Conservation (phyloP, 2,329 filamentous ascomycete species). For the Bipolaris sorokiniana region DNA sequence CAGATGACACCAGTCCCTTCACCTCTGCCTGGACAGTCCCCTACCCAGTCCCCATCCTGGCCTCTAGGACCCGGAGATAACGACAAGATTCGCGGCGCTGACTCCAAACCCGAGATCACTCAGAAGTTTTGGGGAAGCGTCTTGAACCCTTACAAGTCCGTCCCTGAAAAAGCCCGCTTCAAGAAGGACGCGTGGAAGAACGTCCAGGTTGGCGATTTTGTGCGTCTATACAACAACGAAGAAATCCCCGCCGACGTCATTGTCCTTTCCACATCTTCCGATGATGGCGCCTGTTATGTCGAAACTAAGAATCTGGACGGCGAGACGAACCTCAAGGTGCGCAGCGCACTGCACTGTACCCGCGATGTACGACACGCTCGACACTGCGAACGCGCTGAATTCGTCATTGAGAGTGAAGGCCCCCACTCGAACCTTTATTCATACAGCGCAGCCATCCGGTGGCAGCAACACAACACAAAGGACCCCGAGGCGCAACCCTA, state of each 20-base stretch:
- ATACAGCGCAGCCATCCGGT: slow-evolving; percentile 88
- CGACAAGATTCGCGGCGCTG: slow-evolving; percentile 35
- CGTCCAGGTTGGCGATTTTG: slow-evolving; percentile 92
- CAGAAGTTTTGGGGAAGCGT: slow-evolving; percentile 69
- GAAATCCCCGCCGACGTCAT: slow-evolving; percentile 93
- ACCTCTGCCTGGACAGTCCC: slow-evolving; percentile 64
- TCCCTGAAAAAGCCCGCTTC: slow-evolving; percentile 77
- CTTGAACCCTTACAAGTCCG: slow-evolving; percentile 72
- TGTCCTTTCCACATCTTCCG: slow-evolving; percentile 89
- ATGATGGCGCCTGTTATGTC: slow-evolving; percentile 93
- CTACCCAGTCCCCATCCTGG: slow-evolving; percentile 34
- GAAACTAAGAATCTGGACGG: slow-evolving; percentile 98
- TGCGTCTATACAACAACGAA: slow-evolving; percentile 95
- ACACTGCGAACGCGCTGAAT: slow-evolving; percentile 89
- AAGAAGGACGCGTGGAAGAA: slow-evolving; percentile 96
- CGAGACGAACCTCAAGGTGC: slow-evolving; percentile 96
- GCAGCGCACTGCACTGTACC: slow-evolving; percentile 86
- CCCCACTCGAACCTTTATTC: slow-evolving; percentile 95
- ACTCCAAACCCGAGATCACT: slow-evolving; percentile 33
- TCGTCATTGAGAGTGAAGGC: slow-evolving; percentile 85
- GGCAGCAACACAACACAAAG: slow-evolving; percentile 74
- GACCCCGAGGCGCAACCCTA: slow-evolving; percentile 67
- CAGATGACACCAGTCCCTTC: slow-evolving; percentile 96
- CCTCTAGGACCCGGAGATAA: slow-evolving; percentile 37
- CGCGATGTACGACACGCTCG: slow-evolving; percentile 83